phyloP scores from a whole-genome alignment of 1,284 basidiomycete genomes.

The Dichomitus squalens region DNA sequence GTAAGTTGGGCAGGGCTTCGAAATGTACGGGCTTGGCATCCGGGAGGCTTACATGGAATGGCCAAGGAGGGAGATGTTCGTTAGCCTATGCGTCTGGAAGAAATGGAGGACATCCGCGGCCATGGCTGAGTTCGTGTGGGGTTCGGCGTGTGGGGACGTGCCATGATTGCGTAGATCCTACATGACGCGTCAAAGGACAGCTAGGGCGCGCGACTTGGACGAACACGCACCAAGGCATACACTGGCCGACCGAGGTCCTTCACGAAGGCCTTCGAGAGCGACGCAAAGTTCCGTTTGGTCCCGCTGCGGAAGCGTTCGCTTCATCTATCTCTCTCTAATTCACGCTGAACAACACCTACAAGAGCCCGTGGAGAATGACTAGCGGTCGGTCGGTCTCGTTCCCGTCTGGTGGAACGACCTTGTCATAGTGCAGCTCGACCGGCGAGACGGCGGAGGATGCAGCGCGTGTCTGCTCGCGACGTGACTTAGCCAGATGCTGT shows the following conservation, averaged over 20 bases:
- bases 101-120: slow-evolving; percentile 72
- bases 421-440: slow-evolving; percentile 46
- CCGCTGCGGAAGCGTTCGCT: slow-evolving; percentile 47
- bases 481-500: not conserved
- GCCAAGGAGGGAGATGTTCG: slow-evolving; percentile 73
- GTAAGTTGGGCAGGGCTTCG: not conserved
- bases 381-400: slow-evolving; percentile 48
- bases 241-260: slow-evolving; percentile 61
- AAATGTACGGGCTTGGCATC: not conserved
- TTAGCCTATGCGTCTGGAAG: slow-evolving; percentile 50
- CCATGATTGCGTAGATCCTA: slow-evolving; percentile 89
- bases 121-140: slow-evolving; percentile 76
- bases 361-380: slow-evolving; percentile 69
- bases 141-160: slow-evolving; percentile 68
- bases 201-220: not conserved
- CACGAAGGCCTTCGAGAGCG: slow-evolving; percentile 67
- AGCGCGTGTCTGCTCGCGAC: not conserved
- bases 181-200: not conserved
- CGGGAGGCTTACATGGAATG: slow-evolving; percentile 75
- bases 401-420: slow-evolving; percentile 41
- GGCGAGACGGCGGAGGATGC: slow-evolving; percentile 23
- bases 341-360: slow-evolving; percentile 43
- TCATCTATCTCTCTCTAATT: too few species aligned
- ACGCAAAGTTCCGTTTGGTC: slow-evolving; percentile 81
- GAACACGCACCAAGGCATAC: slow-evolving; percentile 69